Base-by-base conservation (phyloP, 257 asterid species). In the Solanum verrucosum region DNA sequence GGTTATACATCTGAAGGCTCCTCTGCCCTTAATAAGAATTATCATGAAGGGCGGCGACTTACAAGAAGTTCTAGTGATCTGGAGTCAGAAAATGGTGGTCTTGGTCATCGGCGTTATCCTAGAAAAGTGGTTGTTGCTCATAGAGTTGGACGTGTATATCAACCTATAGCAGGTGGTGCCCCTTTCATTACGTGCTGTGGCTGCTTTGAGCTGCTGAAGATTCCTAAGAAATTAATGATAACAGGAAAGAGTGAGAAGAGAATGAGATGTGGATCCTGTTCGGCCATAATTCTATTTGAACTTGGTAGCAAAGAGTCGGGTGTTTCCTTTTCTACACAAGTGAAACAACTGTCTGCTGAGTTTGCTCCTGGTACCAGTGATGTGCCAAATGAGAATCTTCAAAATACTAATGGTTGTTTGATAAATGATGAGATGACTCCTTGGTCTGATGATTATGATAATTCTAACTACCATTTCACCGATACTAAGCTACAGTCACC, bases 181-280 rank as follows among this genome's bases (percentile, higher is more conserved):
- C 99, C 99, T 7, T 93, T 96, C 35, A 84, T 96, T 88, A 90
- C 96, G n/a, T 97, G 99, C 92, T 91, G 92, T 86, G 93, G 91
- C 87, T 97, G 99, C 95, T 96, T 92, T 77, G 98, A 94, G 95
- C 49, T 95, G 77, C 92, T 97, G 91, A 95, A 89, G 87, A 89
- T 97, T 56, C 92, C 96, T 25, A 92, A 89, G 88, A 95, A 92
- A 89, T 91, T 88, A 88, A 86, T 92, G 67, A 89, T 92, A 7
- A 87, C 40, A 34, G 94, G 74, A 84, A 93, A 94, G 91, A 90
- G 25, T n/a, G 90, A 84, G 60, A 92, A 91, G 88, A 92, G 88
- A 90, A 72, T 95, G 83, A 97, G 93, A 92, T 97, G 99, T 13
- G 99, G 98, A 85, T 96, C 96, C 4, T 97, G 99, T 89, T 93